These are phyloP conservation scores for Blastocystis sp. DNA, from an alignment of 352 stramenopile genomes.

Conservation along the genomic window DNA sequence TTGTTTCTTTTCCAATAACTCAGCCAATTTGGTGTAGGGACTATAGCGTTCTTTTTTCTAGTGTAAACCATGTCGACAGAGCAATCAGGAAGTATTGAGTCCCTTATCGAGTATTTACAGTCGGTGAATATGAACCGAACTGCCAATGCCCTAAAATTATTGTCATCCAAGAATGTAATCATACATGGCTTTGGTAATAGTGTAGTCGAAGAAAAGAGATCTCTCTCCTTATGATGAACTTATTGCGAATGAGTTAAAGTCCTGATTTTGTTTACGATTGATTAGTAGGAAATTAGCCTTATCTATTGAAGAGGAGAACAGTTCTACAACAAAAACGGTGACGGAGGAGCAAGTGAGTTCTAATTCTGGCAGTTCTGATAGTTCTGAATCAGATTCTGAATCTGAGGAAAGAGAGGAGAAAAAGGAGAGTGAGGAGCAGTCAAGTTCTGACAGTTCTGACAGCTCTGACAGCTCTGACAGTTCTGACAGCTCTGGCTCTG, in stretches of 20 bases:
- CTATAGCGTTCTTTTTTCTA: background rate
- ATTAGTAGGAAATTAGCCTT: background rate
- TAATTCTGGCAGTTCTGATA: background rate
- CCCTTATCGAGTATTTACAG: conserved; percentile 13
- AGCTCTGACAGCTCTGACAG: background rate
- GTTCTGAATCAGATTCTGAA: background rate
- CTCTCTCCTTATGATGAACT: conserved; percentile 4
- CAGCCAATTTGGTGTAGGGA: background rate
- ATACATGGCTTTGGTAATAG: background rate
- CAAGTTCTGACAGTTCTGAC: background rate
- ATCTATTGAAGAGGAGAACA: background rate
- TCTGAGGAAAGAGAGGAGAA: background rate
- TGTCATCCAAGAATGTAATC: background rate
- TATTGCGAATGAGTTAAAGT: conserved; percentile 43
- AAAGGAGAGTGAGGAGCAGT: background rate
- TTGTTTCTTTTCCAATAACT: conserved; percentile 18
- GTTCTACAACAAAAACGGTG: background rate
- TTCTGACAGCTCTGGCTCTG: background rate
- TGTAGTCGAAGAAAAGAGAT: conserved; percentile 44
- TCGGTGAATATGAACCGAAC: background rate
- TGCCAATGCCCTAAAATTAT: background rate
- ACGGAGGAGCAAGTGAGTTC: background rate
- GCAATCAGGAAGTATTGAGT: background rate
- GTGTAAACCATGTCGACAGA: background rate
- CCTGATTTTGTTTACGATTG: background rate